phyloP scores from a whole-genome alignment of 352 stramenopile genomes.

The Phytophthora capsici region DNA sequence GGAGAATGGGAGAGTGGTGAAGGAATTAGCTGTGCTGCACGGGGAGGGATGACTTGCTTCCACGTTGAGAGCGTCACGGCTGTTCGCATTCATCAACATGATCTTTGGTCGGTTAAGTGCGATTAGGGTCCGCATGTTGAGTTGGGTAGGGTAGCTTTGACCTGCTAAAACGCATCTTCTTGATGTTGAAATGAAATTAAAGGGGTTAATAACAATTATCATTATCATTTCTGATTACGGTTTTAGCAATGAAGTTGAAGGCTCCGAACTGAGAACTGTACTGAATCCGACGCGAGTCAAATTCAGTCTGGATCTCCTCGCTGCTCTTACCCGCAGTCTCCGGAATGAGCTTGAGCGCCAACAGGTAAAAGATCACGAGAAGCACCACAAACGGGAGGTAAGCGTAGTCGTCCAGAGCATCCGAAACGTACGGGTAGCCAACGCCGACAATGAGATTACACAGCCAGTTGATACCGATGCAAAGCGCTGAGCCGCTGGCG shows the following conservation, averaged over 20 bases:
- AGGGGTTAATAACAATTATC: too few relatives aligned
- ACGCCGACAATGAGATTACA: constrained; percentile 42
- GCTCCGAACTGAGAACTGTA: neutral
- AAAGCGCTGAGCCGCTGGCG: constrained; percentile 41
- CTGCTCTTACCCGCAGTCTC: constrained; percentile 27
- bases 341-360: constrained; percentile 19
- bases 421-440: constrained; percentile 47
- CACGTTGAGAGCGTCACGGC: neutral
- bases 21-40: neutral
- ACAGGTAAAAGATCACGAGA: constrained; percentile 26
- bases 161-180: neutral
- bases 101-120: constrained; percentile 17
- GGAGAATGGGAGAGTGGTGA: neutral
- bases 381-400: constrained; percentile 46
- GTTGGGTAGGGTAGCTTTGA: constrained; percentile 9
- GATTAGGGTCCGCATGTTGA: constrained; percentile 9
- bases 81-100: constrained; percentile 33
- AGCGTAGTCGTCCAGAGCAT: constrained; percentile 34
- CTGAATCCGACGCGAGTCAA: constrained; percentile 13
- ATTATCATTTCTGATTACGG: too few relatives aligned
- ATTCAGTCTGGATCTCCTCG: constrained; percentile 28
- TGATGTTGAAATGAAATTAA: too few relatives aligned
- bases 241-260: too few relatives aligned
- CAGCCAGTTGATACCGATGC: constrained; percentile 37
- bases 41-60: neutral